These are phyloP conservation scores for Exophiala calicioides DNA, from an alignment of 2,329 filamentous ascomycete species.

Conservation along the genomic window DNA sequence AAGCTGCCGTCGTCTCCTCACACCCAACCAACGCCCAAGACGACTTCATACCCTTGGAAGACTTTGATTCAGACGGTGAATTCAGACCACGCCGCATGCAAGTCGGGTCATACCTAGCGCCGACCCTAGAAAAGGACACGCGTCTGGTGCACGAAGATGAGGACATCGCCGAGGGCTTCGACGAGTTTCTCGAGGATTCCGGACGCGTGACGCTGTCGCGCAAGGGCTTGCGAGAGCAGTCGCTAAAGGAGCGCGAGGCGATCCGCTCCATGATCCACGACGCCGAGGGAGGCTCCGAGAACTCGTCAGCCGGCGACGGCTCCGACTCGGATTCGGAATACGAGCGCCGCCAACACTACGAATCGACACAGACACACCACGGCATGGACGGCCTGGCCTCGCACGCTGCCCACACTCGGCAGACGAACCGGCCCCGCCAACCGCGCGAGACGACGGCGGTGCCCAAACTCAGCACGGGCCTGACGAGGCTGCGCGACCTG, in stretches of 20 bases:
- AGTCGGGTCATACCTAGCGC: conserved; percentile 28
- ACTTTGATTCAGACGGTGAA: conserved; percentile 32
- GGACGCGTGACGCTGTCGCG: conserved; percentile 75
- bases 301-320: background rate
- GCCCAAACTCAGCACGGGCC: conserved; percentile 26
- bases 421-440: conserved; percentile 23
- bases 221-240: conserved; percentile 54
- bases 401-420: conserved; percentile 17
- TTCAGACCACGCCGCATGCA: conserved; percentile 35
- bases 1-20: too few relatives aligned
- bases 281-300: conserved; percentile 58
- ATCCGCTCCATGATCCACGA: conserved; percentile 82
- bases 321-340: conserved; percentile 57
- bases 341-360: conserved; percentile 74
- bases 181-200: conserved; percentile 79
- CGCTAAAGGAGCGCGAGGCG: conserved; percentile 56
- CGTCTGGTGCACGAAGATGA: conserved; percentile 83
- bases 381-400: conserved; percentile 71
- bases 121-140: conserved; percentile 65
- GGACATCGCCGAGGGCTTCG: conserved; percentile 89
- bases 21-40: conserved; percentile 1
- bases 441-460: conserved; percentile 28
- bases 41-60: conserved; percentile 46
- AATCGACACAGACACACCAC: conserved; percentile 79
- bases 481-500: conserved; percentile 26